phyloP scores from a whole-genome alignment of 2,329 filamentous ascomycete genomes.

The Xylariaceae sp. region DNA sequence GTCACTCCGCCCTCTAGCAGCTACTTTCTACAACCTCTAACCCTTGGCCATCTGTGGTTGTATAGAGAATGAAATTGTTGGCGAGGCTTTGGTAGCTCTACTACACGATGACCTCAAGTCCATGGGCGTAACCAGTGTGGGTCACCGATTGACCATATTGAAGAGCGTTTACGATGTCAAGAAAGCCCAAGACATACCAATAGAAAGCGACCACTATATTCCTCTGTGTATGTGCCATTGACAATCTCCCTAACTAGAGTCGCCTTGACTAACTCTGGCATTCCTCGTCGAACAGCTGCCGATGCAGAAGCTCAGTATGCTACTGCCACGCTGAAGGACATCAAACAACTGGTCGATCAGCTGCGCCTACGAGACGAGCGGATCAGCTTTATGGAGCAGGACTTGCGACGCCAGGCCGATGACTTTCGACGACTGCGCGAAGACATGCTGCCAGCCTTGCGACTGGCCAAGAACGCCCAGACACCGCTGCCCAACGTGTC shows the following conservation, averaged over 20 bases:
- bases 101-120: constrained; percentile 92
- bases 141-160: constrained; percentile 88
- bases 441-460: constrained; percentile 85
- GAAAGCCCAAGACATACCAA: constrained; percentile 83
- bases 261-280: constrained; percentile 7
- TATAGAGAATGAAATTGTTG: constrained; percentile 87
- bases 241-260: not conserved
- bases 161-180: constrained; percentile 97
- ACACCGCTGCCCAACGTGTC: constrained; percentile 69
- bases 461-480: constrained; percentile 85
- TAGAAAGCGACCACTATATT: constrained; percentile 91
- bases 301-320: constrained; percentile 83
- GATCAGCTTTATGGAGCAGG: constrained; percentile 76
- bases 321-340: constrained; percentile 86
- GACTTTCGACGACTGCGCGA: constrained; percentile 87
- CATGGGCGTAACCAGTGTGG: constrained; percentile 88
- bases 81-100: constrained; percentile 82
- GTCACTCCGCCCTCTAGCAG: constrained; percentile 25
- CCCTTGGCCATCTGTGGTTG: constrained; percentile 4
- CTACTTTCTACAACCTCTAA: constrained; percentile 22
- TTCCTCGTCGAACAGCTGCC: constrained; percentile 58
- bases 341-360: constrained; percentile 85
- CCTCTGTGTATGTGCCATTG: constrained; percentile 72
- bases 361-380: constrained; percentile 87
- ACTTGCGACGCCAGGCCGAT: constrained; percentile 77